Base-by-base conservation (phyloP, 768 basidiomycete genomes). In the button mushroom (Agaricus bisporus) region DNA sequence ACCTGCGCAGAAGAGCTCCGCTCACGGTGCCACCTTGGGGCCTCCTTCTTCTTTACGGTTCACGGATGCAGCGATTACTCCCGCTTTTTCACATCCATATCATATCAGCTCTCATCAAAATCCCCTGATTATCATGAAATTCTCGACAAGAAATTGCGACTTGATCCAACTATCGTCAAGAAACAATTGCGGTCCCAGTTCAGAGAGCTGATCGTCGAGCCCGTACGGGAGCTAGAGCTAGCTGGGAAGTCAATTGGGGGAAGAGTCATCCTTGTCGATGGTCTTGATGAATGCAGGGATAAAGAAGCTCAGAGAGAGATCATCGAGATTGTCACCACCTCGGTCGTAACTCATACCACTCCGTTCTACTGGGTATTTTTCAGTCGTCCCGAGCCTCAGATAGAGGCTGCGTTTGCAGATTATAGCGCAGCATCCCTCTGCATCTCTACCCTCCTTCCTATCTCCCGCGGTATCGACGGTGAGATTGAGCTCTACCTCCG, bases 31-130 rank as follows among this genome's bases (percentile, higher is more conserved):
- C 32, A 48, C 6, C 51, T 57, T 5, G 56, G 46, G 6, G 56
- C 45, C 1, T 39, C 50, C 20, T 57, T 52, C 50, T 57, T 57
- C 22, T 57, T 51, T 43, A 48, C 6, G 15, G 15, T 5, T 22
- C 45, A 58, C 18, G 60, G 1, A 9, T 53, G 6, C 35, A 25
- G 35, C n/a, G 42, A 49, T 18, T 41, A 26, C 9, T 26, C 15
- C 1, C 39, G 28, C 29, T 37, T 55, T 41, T 35, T 55, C 38
- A 35, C 47, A 7, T 49, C 54, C 14, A 36, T 55, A 22, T 47
- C 54, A 6, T 49, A 55, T 22, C 54, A 55, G 25, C 47, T 55
- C 20, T 48, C 47, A 6, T 42, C 41, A n/a, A 32, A 35, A 1
- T 28, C 20, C 8, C 41, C 28, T 3, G 17, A 42, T 4, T 51